phyloP scores from a whole-genome alignment of 2,329 filamentous ascomycete genomes.

The Pseudocercospora vitis region DNA sequence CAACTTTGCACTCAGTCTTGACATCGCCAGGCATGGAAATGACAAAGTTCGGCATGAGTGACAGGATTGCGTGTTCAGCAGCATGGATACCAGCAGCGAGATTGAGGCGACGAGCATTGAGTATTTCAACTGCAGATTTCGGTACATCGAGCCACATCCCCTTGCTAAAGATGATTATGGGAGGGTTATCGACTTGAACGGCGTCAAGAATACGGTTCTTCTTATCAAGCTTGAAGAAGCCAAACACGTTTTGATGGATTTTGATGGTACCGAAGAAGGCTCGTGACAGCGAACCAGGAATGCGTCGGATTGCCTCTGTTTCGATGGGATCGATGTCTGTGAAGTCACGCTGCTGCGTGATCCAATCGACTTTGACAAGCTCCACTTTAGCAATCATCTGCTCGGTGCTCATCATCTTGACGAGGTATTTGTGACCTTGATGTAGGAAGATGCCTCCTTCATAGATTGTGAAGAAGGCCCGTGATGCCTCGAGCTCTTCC shows the following conservation, averaged over 20 bases:
- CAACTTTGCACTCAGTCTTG: slow-evolving; percentile 88
- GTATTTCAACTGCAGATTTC: slow-evolving; percentile 71
- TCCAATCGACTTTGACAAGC: slow-evolving; percentile 90
- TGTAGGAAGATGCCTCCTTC: slow-evolving; percentile 96
- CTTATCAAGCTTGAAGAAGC: slow-evolving; percentile 95
- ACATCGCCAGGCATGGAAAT: slow-evolving; percentile 88
- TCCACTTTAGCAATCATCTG: slow-evolving; percentile 82
- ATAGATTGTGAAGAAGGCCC: slow-evolving; percentile 95
- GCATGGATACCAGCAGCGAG: slow-evolving; percentile 89
- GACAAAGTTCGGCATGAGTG: slow-evolving; percentile 85
- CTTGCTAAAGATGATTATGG: slow-evolving; percentile 79
- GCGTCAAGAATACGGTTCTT: slow-evolving; percentile 84
- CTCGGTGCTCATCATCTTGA: slow-evolving; percentile 83
- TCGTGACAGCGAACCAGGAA: slow-evolving; percentile 62
- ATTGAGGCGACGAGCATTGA: slow-evolving; percentile 71
- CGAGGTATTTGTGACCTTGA: slow-evolving; percentile 88
- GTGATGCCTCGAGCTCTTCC: slow-evolving; percentile 91
- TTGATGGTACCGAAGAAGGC: slow-evolving; percentile 86
- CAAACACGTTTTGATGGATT: slow-evolving; percentile 86
- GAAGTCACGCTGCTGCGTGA: slow-evolving; percentile 85
- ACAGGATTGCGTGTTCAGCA: slow-evolving; percentile 86
- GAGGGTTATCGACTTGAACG: slow-evolving; percentile 88
- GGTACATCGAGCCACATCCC: slow-evolving; percentile 97
- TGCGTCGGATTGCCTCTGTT: slow-evolving; percentile 79
- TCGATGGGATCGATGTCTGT: slow-evolving; percentile 93